Base-by-base conservation (phyloP, 2,329 filamentous ascomycete genomes). In the Samsoniella hepiali region DNA sequence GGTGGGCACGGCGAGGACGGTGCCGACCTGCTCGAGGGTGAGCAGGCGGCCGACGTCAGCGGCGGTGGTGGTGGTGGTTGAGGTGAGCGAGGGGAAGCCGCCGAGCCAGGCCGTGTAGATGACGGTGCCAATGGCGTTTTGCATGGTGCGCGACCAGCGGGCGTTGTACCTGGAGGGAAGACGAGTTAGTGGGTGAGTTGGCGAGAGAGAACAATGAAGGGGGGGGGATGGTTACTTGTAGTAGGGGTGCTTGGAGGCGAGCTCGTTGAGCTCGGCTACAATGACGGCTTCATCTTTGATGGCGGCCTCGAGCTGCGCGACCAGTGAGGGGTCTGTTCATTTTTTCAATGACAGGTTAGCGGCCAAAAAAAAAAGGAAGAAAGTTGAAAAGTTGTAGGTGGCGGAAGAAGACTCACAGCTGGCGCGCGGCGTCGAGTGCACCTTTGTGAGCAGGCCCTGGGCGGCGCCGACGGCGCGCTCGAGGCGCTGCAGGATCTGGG, bases 211-310 rank as follows among this genome's bases (percentile, higher is more conserved):
- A 22, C 44, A 17, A 22, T 22, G 22, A 9, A 8, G 9, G 31
- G 31, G 31, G 29, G 10, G 15, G 32, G 15, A 65, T 77, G 54
- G 72, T 34, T 45, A 97, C 84, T 97, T 97, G 87, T 98, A 99
- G 82, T 98, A 99, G 0, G 95, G 94, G 71, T 96, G 89, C 74
- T 91, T 84, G 32, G 92, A 93, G 2, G 93, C 92, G 62, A 91
- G 84, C 62, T 82, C 78, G 65, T 86, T 84, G 51, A 99, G 85
- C 68, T 88, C 86, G 63, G 81, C 78, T 53, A 97, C 84, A 51
- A 88, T 89, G 55, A 86, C 80, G 63, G 91, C 84, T 74, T 96
- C 87, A 42, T 90, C 84, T 67, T 84, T 80, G 73, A 98, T 90
- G 63, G 79, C 81, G n/a, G 85, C 84, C 65, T 92, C 85, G 1